A percentile compares a stretch with the other conserved stretches of the same genome.
These are phyloP conservation scores for Rhizophagus prolifer DNA, from an alignment of 192 early-diverging fungal species.

Conservation along the genomic window DNA sequence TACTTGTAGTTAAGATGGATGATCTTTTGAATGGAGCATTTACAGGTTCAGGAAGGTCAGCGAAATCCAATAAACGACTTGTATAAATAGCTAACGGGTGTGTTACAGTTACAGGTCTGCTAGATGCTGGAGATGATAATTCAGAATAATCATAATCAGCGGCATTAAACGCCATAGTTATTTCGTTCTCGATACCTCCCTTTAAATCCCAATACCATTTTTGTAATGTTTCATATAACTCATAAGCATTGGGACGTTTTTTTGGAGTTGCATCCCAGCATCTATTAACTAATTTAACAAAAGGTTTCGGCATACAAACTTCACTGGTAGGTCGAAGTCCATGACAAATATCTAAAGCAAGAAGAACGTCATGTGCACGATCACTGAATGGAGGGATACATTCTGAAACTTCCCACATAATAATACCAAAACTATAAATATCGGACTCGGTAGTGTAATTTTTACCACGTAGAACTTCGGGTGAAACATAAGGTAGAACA, in stretches of 20 bases:
- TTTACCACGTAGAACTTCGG: conserved; percentile 48
- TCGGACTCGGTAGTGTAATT: conserved; percentile 51
- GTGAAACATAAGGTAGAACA: conserved; percentile 53
- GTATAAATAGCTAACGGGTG: not conserved
- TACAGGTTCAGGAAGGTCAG: not conserved
- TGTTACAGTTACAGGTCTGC: not conserved
- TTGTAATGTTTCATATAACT: not conserved
- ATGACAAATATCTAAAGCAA: conserved; percentile 3
- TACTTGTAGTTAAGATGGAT: not conserved
- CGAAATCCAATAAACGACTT: not conserved
- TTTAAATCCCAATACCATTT: conserved; percentile 11
- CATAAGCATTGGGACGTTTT: not conserved
- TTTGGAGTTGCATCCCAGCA: conserved; percentile 11
- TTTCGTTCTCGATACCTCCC: not conserved
- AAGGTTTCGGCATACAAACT: not conserved
- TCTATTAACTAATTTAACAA: not conserved
- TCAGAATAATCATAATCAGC: not conserved
- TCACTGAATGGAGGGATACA: conserved; percentile 37
- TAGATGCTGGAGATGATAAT: not conserved
- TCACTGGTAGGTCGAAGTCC: conserved; percentile 1
- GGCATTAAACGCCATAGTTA: not conserved
- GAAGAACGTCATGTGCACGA: not conserved
- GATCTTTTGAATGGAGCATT: not conserved
- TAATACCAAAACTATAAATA: conserved; percentile 55
- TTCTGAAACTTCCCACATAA: conserved; percentile 52